Base-by-base conservation (phyloP, 1,284 basidiomycete species). In the Sanghuangporus sanghuang region DNA sequence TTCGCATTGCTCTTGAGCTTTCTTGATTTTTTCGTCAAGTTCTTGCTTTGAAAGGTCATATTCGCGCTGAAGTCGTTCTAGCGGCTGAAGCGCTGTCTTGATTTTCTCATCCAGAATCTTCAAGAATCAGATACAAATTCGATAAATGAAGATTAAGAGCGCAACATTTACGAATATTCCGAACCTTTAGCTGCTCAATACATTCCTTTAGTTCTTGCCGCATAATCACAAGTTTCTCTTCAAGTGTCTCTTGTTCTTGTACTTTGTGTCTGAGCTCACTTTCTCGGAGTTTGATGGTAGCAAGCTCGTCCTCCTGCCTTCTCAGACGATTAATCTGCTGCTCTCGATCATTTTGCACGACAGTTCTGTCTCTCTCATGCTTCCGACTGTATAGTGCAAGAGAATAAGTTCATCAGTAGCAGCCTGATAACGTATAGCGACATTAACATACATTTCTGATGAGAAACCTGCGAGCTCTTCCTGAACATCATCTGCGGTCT, bases 401-500 rank as follows among this genome's bases (percentile, higher is more conserved):
- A 27, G 12, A 49, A 1, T 14, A 54, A 14, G 53, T 38, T 9
- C 9, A 54, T 9, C 16, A 36, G 4, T 23, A 11, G 21, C 16
- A 46, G 7, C n/a, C 16, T 18, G 32, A 38, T 54, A 38, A 6
- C 11, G 18, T 6, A n/a, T 3, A 27, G 6, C 3, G 18, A 32
- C 7, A 18, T 23, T 38, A 14, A 75, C 88, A 69, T 68, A 96
- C 95, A 95, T 81, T 60, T 89, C 79, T 18, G 74, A 75, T 0
- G 81, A 78, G 39, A 95, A 70, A 4, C 75, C 75, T 60, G 90
- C 85, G 6, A 96, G 77, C 69, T 95, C 88, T 27, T 72, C 76
- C 72, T 96, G 91, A 2, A 97, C 87, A 58, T 95, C 93, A 56
- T 94, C 92, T 1, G 85, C 83, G 0, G 93, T 95, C 74, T 88